phyloP scores from a whole-genome alignment of 139 green algal species.

The Coccomyxa sp. region DNA sequence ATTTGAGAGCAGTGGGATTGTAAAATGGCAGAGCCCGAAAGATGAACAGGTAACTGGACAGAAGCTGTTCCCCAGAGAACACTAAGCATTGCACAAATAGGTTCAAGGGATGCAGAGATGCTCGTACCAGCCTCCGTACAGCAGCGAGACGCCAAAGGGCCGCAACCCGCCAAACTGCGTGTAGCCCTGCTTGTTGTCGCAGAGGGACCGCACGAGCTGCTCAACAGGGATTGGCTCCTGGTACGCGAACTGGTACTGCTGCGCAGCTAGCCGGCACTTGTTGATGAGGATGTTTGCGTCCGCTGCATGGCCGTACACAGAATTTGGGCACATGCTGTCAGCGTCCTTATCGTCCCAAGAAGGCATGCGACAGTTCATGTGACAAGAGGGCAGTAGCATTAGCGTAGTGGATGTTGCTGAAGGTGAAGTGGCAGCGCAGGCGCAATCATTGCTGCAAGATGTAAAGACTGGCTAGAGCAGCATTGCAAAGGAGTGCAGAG shows the following conservation, averaged over 20 bases:
- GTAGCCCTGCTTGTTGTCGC: slow-evolving; percentile 98
- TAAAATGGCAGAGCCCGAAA: too few species aligned
- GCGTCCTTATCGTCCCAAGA: not conserved
- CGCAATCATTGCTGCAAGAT: not conserved
- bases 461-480: not conserved
- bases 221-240: slow-evolving; percentile 97
- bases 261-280: slow-evolving; percentile 74
- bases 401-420: too few species aligned
- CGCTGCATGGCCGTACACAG: slow-evolving; percentile 40
- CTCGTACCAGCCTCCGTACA: slow-evolving; percentile 95
- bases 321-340: too few species aligned
- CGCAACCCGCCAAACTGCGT: slow-evolving; percentile 96
- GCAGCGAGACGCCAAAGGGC: slow-evolving; percentile 96
- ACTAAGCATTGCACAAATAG: too few species aligned
- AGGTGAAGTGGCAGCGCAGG: too few species aligned
- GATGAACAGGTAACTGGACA: too few species aligned
- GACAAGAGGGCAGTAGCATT: too few species aligned
- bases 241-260: slow-evolving; percentile 88
- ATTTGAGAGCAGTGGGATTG: too few species aligned
- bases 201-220: slow-evolving; percentile 90
- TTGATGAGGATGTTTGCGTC: slow-evolving; percentile 99
- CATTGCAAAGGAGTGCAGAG: too few species aligned
- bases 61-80: too few species aligned
- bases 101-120: too few species aligned
- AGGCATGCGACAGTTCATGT: not conserved